These are phyloP conservation scores for Salix viminalis DNA, from an alignment of 345 rosid genomes.

Conservation along the genomic window DNA sequence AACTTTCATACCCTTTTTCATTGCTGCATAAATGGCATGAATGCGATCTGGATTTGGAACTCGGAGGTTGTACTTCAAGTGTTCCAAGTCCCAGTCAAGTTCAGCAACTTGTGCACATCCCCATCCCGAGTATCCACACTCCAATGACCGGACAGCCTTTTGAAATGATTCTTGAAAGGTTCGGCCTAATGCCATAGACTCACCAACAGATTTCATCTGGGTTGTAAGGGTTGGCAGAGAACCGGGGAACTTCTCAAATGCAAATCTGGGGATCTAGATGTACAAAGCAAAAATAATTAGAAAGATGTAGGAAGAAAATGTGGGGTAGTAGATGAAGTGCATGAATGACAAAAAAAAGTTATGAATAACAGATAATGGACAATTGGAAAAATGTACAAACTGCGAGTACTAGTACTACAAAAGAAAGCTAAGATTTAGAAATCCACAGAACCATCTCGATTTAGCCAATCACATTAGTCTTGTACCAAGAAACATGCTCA, in stretches of 20 bases:
- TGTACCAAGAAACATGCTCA: too few species aligned
- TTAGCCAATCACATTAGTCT: too few species aligned
- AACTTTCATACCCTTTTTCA: slow-evolving; percentile 93
- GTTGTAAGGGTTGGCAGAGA: slow-evolving; percentile 84
- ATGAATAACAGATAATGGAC: neutral
- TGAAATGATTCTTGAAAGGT: slow-evolving; percentile 97
- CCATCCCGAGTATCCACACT: slow-evolving; percentile 86
- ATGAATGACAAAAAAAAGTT: neutral
- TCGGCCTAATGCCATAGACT: slow-evolving; percentile 88
- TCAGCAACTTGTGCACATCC: slow-evolving; percentile 75
- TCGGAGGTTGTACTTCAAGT: slow-evolving; percentile 75
- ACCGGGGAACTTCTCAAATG: slow-evolving; percentile 98
- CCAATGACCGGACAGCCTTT: slow-evolving; percentile 85
- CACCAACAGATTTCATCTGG: slow-evolving; percentile 98
- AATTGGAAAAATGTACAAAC: neutral
- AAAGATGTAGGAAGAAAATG: neutral
- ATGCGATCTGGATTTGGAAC: slow-evolving; percentile 87
- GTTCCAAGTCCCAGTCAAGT: slow-evolving; percentile 91
- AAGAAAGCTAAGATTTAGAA: neutral
- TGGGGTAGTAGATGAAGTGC: neutral
- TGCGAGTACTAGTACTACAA: neutral
- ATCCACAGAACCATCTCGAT: neutral
- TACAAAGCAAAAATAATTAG: neutral
- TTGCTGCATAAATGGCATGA: slow-evolving; percentile 82
- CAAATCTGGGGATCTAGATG: slow-evolving; percentile 80